Evolutionary conservation across 805 yeast species (phyloP).

Genomic region (Huiozyma sinensis): DNA sequence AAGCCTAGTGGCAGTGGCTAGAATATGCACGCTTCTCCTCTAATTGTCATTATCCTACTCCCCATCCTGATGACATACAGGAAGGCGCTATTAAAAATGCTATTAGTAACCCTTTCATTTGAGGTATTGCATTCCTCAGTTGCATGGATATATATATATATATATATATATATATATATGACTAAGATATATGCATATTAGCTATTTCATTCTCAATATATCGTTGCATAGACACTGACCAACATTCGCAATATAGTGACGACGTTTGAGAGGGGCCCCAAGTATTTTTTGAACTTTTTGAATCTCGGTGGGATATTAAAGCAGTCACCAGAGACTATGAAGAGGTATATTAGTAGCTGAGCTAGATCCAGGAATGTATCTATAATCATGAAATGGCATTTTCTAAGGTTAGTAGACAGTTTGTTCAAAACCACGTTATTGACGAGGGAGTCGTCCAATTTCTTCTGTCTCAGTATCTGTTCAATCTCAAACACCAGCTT

Average conservation of each 20-base stretch:
- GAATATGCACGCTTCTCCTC: not conserved
- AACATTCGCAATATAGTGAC: constrained; percentile 15
- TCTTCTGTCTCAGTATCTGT: not conserved
- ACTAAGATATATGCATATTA: no score
- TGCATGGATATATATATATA: no score
- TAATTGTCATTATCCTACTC: not conserved
- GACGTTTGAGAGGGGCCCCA: constrained; percentile 18
- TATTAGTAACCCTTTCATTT: not conserved
- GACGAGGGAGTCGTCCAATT: constrained; percentile 5
- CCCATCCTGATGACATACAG: not conserved
- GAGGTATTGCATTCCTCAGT: not conserved
- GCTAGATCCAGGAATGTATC: constrained; percentile 16
- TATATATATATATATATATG: no score
- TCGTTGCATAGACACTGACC: constrained; percentile 4
- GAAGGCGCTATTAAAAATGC: not conserved
- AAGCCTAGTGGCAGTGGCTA: not conserved
- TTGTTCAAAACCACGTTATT: constrained; percentile 14
- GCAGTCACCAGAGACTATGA: constrained; percentile 13
- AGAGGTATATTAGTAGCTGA: constrained; percentile 18
- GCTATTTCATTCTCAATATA: no score
- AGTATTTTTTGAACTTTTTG: constrained; percentile 6
- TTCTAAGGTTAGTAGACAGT: constrained; percentile 5
- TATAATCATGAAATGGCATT: constrained; percentile 9
- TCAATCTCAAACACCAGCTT: constrained; percentile 10
- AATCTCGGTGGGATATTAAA: constrained; percentile 6